These are phyloP conservation scores for Botrytis pseudocinerea DNA, from an alignment of 2,329 filamentous ascomycete genomes.

Conservation along the genomic window DNA sequence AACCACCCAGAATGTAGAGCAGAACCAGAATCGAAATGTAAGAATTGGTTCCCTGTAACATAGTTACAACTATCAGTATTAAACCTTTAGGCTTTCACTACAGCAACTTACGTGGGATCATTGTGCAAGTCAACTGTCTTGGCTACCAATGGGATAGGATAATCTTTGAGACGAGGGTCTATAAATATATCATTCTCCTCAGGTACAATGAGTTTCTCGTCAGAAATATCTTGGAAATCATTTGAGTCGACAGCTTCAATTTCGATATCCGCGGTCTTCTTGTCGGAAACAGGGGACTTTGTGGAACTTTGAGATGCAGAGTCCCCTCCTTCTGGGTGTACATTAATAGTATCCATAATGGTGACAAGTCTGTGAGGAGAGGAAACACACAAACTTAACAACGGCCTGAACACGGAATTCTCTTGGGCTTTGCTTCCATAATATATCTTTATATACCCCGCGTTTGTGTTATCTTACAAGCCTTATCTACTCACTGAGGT, in stretches of 20 bases:
- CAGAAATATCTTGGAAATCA: conserved; percentile 1
- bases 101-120: conserved; percentile 34
- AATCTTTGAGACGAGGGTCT: conserved; percentile 40
- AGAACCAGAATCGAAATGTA: conserved; percentile 41
- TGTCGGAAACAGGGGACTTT: background rate
- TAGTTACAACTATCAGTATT: background rate
- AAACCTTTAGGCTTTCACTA: background rate
- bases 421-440: background rate
- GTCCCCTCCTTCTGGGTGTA: background rate
- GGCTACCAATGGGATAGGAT: conserved; percentile 41
- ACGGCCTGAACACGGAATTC: background rate
- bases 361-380: background rate
- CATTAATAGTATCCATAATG: conserved; percentile 10
- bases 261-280: conserved; percentile 4
- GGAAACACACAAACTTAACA: background rate
- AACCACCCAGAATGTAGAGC: conserved; percentile 41
- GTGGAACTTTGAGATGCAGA: background rate
- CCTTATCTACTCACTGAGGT: background rate
- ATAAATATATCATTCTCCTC: conserved; percentile 39
- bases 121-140: conserved; percentile 42
- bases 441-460: background rate
- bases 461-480: background rate
- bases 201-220: conserved; percentile 33
- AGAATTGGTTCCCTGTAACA: conserved; percentile 38
- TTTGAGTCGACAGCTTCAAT: conserved; percentile 14